Base-by-base conservation (phyloP, 331 rosid genomes). In the Prunus yedoensis region DNA sequence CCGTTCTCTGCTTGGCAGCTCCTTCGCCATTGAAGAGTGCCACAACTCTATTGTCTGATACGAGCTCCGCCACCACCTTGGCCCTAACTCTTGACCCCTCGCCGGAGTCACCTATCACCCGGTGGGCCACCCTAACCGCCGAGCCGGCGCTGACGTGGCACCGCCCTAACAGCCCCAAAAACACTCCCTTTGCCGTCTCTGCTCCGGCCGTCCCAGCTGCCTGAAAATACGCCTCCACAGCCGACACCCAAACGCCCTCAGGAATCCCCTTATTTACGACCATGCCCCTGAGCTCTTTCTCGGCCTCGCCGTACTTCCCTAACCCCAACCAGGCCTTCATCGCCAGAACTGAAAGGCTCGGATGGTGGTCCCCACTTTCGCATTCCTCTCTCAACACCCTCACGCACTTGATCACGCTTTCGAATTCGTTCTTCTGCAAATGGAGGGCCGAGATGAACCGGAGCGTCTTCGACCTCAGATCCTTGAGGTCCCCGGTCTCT, bases 251-350 rank as follows among this genome's bases (percentile, higher is more conserved):
- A 78, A 89, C 92, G 43, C 91, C 84, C 79, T 94, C 97, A 0
- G 99, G 97, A 76, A 92, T 81, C 63, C 93, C 99, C 52, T 83
- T 76, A 46, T 81, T 87, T 17, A 89, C 84, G 25, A 89, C 91
- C 97, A 94, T 92, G 66, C 95, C 90, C 81, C 92, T 85, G 78
- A 94, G 78, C 86, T 94, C 99, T 81, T 82, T 91, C 92, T 94
- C 99, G 0, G 99, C 99, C 64, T 94, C 97, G 0, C 46, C 86
- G 35, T 85, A 79, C 75, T 87, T 90, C 68, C 90, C 89, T 45
- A 94, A 62, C 61, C 99, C 99, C 60, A 94, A 50, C 96, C 95
- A 94, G 21, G 95, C 99, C 75, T 92, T 92, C 93, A 94, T 89
- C 2, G 99, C 96, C 85, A 94, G 73, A 43, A 94, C 97, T 3